A percentile compares a stretch with the other conserved stretches of the same genome.
Conservation (phyloP, 352 stramenopile species). For the Phytophthora citricola region DNA sequence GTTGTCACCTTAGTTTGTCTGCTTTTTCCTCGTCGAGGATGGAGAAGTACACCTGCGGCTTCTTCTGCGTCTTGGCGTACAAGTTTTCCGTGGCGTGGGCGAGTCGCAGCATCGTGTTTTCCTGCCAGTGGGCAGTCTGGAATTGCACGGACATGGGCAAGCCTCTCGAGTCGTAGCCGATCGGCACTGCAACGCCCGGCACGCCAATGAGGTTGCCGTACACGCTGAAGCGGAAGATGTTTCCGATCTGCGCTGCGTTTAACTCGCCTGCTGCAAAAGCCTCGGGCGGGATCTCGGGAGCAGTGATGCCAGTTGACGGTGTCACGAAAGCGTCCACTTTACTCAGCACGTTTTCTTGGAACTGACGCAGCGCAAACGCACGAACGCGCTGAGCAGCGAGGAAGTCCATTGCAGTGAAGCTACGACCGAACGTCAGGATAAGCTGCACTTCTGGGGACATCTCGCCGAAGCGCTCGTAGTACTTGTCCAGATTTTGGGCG, state of each 20-base stretch:
- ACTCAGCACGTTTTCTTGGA: conserved; percentile 76
- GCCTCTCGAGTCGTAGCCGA: conserved; percentile 66
- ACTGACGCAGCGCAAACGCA: conserved; percentile 79
- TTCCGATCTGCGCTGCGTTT: conserved; percentile 58
- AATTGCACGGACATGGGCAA: conserved; percentile 86
- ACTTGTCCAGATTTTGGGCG: conserved; percentile 70
- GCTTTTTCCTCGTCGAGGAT: conserved; percentile 57
- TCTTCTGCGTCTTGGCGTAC: conserved; percentile 48
- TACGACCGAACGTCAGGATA: conserved; percentile 70
- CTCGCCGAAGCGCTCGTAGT: conserved; percentile 58
- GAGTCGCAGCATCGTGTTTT: conserved; percentile 75
- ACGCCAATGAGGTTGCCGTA: conserved; percentile 91
- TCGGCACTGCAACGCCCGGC: conserved; percentile 75
- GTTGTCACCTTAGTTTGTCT: conserved; percentile 13
- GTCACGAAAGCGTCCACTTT: conserved; percentile 91
- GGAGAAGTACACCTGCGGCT: conserved; percentile 72
- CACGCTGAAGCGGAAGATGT: conserved; percentile 85
- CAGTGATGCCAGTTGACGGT: conserved; percentile 80
- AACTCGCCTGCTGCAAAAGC: conserved; percentile 57
- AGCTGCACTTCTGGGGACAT: conserved; percentile 82
- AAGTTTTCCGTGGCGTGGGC: conserved; percentile 58
- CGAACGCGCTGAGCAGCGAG: conserved; percentile 86
- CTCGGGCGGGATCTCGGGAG: conserved; percentile 68
- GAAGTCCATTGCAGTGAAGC: conserved; percentile 79
- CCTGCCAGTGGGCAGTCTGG: conserved; percentile 77